Conservation (phyloP, 192 early-diverging fungal genomes). For the Chytriomyces hyalinus region DNA sequence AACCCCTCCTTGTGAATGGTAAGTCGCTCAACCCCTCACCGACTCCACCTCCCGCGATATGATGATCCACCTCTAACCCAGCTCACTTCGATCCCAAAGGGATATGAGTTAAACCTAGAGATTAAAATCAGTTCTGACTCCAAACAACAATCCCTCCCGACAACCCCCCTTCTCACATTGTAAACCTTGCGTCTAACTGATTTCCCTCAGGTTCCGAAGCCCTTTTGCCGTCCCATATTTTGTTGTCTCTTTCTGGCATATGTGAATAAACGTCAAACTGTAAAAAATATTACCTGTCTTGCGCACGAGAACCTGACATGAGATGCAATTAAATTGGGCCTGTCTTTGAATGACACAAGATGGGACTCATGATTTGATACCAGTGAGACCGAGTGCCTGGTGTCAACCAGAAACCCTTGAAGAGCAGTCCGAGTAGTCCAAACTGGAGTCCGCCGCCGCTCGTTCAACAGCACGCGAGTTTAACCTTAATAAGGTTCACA, state of each 20-base stretch:
- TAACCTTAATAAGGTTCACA: too few species aligned
- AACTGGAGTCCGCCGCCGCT: too few species aligned
- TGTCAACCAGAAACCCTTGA: too few species aligned
- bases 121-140: conserved; percentile 7
- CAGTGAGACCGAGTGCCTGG: too few species aligned
- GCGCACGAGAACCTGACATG: too few species aligned
- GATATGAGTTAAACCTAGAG: neutral
- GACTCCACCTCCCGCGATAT: neutral
- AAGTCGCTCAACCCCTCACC: neutral
- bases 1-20: neutral
- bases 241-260: neutral
- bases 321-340: too few species aligned
- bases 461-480: too few species aligned
- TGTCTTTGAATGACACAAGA: too few species aligned
- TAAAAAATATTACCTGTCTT: too few species aligned
- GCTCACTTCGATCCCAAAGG: neutral
- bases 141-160: neutral
- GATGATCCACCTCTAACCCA: conserved; percentile 5
- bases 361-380: too few species aligned
- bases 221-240: neutral
- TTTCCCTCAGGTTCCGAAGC: neutral
- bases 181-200: neutral
- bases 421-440: too few species aligned
- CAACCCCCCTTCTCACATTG: neutral
- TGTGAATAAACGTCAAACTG: neutral